Base-by-base conservation (phyloP, 2,329 filamentous ascomycete species). In the Trichoderma asperellum region DNA sequence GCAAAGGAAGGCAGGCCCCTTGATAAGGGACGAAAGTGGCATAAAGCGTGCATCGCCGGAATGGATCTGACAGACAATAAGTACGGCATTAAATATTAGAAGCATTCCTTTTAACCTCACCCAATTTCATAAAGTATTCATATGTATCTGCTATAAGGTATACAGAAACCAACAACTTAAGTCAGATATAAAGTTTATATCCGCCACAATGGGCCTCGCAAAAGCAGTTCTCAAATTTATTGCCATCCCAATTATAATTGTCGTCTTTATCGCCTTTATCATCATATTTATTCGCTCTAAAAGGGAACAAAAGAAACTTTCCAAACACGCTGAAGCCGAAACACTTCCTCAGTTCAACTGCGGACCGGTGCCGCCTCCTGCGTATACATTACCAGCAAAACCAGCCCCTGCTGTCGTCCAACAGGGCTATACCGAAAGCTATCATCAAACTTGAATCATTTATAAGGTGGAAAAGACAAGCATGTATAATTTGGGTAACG, bases 141-240 rank as follows among this genome's bases (percentile, higher is more conserved):
- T 27, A n/a, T n/a, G n/a, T 2, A 58, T 58, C 53, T 29, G 11
- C 24, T 56, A 27, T 14, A 34, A 29, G 21, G 27, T 29, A 53
- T 27, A 53, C 49, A 14, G 16, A 27, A 53, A 2, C 6, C 21
- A 53, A 21, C 4, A 34, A 24, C 5, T 21, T 35, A n/a, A 12
- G 21, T 34, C 12, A 58, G 11, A 58, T 12, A 58, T 58, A 16
- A 34, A 58, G 53, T 8, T 35, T 34, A 10, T 58, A 34, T 37
- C 24, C 21, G 10, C 29, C 55, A 35, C 55, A 7, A 58, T 58
- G 55, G 55, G 55, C 12, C 6, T 58, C 55, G 29, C 55, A 5
- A 58, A 58, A 58, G 55, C 12, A 58, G 55, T 24, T 12, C 21
- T 58, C 29, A 58, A 58, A 37, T 58, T 58, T 12, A 58, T 58